Evolutionary conservation across 164 flowering plant species (phyloP).

Genomic region (Piper longum): DNA sequence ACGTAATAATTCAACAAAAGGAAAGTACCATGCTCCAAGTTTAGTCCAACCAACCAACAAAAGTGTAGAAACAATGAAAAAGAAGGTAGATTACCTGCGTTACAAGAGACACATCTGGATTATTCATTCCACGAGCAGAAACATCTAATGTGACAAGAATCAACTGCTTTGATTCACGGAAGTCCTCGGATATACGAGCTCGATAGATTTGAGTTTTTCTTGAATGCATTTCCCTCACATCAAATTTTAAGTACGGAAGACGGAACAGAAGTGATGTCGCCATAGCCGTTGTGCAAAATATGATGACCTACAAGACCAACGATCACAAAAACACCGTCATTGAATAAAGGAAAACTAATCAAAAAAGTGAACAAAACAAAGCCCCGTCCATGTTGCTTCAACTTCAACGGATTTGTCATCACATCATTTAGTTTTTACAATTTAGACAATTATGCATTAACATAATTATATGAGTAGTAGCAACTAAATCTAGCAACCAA

Average conservation of each 20-base stretch:
- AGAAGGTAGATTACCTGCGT: conserved; percentile 49
- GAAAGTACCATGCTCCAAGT: no score
- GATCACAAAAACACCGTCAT: background rate
- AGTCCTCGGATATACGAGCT: conserved; percentile 68
- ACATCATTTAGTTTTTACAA: no score
- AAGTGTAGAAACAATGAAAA: background rate
- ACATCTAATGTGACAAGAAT: conserved; percentile 88
- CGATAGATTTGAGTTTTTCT: conserved; percentile 72
- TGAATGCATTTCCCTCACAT: conserved; percentile 81
- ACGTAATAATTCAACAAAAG: no score
- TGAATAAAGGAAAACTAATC: background rate
- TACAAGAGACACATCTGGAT: conserved; percentile 90
- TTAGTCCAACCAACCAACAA: background rate
- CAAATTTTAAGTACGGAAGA: conserved; percentile 69
- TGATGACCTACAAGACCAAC: conserved; percentile 45
- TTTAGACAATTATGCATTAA: no score
- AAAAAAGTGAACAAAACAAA: background rate
- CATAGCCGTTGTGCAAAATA: conserved; percentile 90
- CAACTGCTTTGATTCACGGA: conserved; percentile 53
- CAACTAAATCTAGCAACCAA: no score
- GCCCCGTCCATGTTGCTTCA: no score
- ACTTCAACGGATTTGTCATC: no score
- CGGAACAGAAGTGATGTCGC: conserved; percentile 60
- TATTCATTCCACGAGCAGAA: conserved; percentile 83
- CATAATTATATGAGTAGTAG: no score